Conservation (phyloP, 2,329 filamentous ascomycete species). For the Paraphaeosphaeria minitans region DNA sequence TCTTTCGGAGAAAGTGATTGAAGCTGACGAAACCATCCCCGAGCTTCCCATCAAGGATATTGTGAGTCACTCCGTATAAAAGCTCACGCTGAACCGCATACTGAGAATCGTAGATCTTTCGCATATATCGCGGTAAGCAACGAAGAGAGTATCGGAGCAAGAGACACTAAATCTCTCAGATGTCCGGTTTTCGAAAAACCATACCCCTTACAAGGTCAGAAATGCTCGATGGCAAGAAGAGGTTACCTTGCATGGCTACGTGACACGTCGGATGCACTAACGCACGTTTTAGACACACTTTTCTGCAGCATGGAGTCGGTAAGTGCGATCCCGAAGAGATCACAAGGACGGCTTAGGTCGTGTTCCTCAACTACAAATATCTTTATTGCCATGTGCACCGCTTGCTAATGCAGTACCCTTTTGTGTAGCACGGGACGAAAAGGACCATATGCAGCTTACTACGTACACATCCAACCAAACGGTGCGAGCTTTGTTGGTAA, state of each 20-base stretch:
- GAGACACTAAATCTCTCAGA: constrained; percentile 52
- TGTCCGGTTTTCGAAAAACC: constrained; percentile 81
- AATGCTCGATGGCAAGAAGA: constrained; percentile 8
- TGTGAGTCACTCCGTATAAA: constrained; percentile 48
- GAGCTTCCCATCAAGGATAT: constrained; percentile 86
- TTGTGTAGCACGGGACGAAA: constrained; percentile 75
- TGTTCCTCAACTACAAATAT: neutral
- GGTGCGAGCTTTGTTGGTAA: constrained; percentile 71
- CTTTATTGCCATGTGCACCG: neutral
- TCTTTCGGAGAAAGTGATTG: constrained; percentile 71
- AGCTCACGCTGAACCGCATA: neutral
- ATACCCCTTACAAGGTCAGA: constrained; percentile 83
- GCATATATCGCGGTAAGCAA: constrained; percentile 69
- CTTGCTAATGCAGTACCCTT: constrained; percentile 47
- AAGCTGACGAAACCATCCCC: constrained; percentile 79
- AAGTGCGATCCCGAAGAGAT: neutral
- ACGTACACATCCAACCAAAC: constrained; percentile 78
- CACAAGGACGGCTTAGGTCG: constrained; percentile 1
- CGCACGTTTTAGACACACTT: constrained; percentile 68
- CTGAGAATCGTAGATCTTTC: constrained; percentile 64
- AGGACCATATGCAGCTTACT: constrained; percentile 73
- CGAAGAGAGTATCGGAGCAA: neutral
- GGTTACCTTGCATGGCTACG: constrained; percentile 11
- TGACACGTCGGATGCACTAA: constrained; percentile 6
- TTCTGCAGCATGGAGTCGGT: constrained; percentile 69